Base-by-base conservation (phyloP, 2,329 filamentous ascomycete genomes). In the Atkinsonella hypoxylon region DNA sequence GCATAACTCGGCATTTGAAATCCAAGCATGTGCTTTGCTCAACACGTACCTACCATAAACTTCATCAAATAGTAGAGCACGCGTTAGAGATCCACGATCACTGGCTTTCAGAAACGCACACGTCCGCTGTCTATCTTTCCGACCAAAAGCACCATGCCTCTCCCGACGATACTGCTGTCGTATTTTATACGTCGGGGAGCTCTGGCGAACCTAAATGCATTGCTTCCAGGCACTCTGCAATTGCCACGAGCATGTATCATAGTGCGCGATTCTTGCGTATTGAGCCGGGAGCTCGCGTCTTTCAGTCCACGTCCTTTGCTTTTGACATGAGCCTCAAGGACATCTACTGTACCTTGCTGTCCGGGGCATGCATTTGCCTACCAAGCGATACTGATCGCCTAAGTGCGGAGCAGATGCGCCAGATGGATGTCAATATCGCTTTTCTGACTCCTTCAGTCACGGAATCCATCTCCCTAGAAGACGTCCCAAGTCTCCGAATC, bases 321-420 rank as follows among this genome's bases (percentile, higher is more conserved):
- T 48, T 48, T 20, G 47, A 48, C 18, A 13, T 40, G 31, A 41
- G 47, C 12, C 12, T 48, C 9, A 20, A 34, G 17, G 36, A 57
- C 1, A 49, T 52, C 13, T 52, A 54, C 8, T 34, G 36, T 8
- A 40, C 57, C 4, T 48, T 59, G 1, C 17, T 43, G 4, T 22
- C 31, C 6, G 73, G 73, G 30, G 73, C 71, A 11, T 74, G 71
- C 51, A 64, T 76, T 11, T 75, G 73, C 57, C 72, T 78, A 15
- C 73, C 75, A 1, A 74, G 72, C 1, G 75, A 78, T 22, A 67
- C 71, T 32, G 70, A 75, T 50, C 69, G 74, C 6, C 64, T 76
- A 51, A 74, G 76, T 51, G 59, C 59, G 47, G 59, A 65, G 43
- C 31, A 39, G 18, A 45, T 49, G 49, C 11, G 15, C 7, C 22